These are phyloP conservation scores for Diospyros lotus DNA, from an alignment of 148 eudicot genomes.

Conservation along the genomic window DNA sequence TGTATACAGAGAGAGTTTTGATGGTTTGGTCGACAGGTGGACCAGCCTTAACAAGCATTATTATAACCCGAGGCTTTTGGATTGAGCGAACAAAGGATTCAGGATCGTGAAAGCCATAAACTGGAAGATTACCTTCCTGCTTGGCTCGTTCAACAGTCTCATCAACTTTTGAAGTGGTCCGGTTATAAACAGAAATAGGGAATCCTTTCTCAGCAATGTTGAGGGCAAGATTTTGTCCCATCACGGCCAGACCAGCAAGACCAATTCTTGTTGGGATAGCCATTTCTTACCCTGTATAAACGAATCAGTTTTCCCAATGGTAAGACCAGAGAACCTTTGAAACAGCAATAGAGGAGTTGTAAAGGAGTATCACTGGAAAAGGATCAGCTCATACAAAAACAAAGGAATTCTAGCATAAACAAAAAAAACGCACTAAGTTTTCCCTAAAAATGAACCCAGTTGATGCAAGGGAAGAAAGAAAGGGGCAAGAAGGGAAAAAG, in stretches of 20 bases:
- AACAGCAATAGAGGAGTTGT: neutral
- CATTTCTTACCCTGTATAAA: slow-evolving; percentile 37
- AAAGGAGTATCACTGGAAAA: neutral
- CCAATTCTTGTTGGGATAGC: slow-evolving; percentile 80
- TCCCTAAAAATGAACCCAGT: too few species aligned
- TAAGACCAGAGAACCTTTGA: neutral
- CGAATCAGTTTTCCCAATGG: neutral
- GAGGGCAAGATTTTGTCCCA: slow-evolving; percentile 96
- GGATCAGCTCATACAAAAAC: neutral
- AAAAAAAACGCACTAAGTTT: neutral
- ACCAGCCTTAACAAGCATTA: slow-evolving; percentile 91
- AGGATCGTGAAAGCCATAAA: slow-evolving; percentile 80
- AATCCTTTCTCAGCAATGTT: slow-evolving; percentile 97
- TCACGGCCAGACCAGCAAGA: slow-evolving; percentile 89
- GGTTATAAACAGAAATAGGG: slow-evolving; percentile 85
- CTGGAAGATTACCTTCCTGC: slow-evolving; percentile 77
- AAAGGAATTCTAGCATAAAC: neutral
- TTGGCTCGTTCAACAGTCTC: slow-evolving; percentile 86
- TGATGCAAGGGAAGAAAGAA: neutral
- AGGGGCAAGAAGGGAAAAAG: neutral
- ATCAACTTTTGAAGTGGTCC: slow-evolving; percentile 84
- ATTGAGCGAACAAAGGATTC: slow-evolving; percentile 72
- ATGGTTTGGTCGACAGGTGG: slow-evolving; percentile 88
- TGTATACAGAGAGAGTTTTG: slow-evolving; percentile 64
- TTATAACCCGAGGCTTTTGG: slow-evolving; percentile 86